These are phyloP conservation scores for Acanthamoeba polyphaga DNA, from an alignment of 208 protist genomes.

Conservation along the genomic window DNA sequence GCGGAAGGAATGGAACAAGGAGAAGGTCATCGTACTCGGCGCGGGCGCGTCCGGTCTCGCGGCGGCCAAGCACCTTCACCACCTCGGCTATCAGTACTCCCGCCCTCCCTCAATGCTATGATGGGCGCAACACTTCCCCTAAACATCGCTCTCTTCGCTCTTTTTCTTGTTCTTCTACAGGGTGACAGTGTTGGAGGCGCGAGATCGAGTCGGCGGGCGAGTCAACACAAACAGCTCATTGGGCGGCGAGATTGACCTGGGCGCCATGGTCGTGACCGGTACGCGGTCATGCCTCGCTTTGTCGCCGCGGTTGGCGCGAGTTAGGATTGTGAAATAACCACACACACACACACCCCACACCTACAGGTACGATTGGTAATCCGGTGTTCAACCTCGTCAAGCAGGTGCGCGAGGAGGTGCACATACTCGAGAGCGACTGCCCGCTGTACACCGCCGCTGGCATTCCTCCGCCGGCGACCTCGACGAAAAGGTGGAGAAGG, in stretches of 20 bases:
- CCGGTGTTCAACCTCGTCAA: slow-evolving; percentile 74
- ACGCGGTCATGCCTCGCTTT: background rate
- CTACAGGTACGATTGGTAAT: slow-evolving; percentile 58
- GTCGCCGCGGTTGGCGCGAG: background rate
- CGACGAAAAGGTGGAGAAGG: slow-evolving; percentile 63
- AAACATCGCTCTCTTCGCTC: background rate
- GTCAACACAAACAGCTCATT: slow-evolving; percentile 39
- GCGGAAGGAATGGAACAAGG: slow-evolving; percentile 71
- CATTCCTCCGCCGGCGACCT: background rate
- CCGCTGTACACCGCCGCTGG: slow-evolving; percentile 41
- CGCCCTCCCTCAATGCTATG: background rate
- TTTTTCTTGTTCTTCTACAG: background rate
- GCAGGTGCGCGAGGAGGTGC: slow-evolving; percentile 29
- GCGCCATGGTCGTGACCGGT: slow-evolving; percentile 74
- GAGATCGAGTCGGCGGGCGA: slow-evolving; percentile 70
- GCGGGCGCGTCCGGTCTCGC: slow-evolving; percentile 61
- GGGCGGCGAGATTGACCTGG: slow-evolving; percentile 66
- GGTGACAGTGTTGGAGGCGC: slow-evolving; percentile 73
- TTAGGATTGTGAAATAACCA: background rate
- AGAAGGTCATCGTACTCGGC: slow-evolving; percentile 60
- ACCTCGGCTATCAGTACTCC: slow-evolving; percentile 64
- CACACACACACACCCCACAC: background rate
- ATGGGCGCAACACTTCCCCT: background rate
- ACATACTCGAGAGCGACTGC: slow-evolving; percentile 34
- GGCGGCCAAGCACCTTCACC: slow-evolving; percentile 68